A percentile compares a stretch with the other conserved stretches of the same genome.
phyloP scores from a whole-genome alignment of 345 rosid species.

The Melastoma malabathricum region DNA sequence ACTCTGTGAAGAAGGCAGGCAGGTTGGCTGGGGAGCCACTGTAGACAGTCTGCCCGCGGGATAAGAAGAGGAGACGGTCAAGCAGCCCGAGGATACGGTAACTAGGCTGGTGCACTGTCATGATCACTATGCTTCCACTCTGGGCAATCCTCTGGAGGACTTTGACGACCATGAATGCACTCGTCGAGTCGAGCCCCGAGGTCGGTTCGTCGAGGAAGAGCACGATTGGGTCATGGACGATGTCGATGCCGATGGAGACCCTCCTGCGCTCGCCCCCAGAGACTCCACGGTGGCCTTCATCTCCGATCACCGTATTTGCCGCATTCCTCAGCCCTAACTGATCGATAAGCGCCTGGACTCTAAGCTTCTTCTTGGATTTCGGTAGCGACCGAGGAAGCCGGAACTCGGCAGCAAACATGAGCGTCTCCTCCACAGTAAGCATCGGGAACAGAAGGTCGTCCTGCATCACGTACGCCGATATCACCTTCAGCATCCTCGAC shows the following conservation, averaged over 20 bases:
- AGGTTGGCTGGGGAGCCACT: constrained; percentile 71
- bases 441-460: constrained; percentile 77
- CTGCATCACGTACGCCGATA: constrained; percentile 92
- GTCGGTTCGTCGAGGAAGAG: constrained; percentile 92
- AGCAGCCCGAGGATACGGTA: constrained; percentile 66
- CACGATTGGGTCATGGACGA: constrained; percentile 78
- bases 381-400: constrained; percentile 62
- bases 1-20: constrained; percentile 52
- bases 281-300: constrained; percentile 91
- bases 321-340: constrained; percentile 81
- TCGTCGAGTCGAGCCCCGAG: constrained; percentile 87
- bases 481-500: constrained; percentile 65
- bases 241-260: constrained; percentile 85
- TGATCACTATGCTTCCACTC: constrained; percentile 83
- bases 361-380: constrained; percentile 58
- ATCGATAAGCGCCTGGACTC: constrained; percentile 77
- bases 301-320: constrained; percentile 74
- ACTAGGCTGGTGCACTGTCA: constrained; percentile 97
- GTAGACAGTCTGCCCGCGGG: constrained; percentile 85
- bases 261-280: constrained; percentile 91
- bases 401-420: constrained; percentile 89
- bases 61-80: constrained; percentile 66
- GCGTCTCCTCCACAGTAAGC: constrained; percentile 83
- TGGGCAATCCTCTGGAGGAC: constrained; percentile 85
- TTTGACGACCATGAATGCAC: constrained; percentile 90